Conservation (phyloP, 2,329 filamentous ascomycete species). For the Penicillium verrucosum region DNA sequence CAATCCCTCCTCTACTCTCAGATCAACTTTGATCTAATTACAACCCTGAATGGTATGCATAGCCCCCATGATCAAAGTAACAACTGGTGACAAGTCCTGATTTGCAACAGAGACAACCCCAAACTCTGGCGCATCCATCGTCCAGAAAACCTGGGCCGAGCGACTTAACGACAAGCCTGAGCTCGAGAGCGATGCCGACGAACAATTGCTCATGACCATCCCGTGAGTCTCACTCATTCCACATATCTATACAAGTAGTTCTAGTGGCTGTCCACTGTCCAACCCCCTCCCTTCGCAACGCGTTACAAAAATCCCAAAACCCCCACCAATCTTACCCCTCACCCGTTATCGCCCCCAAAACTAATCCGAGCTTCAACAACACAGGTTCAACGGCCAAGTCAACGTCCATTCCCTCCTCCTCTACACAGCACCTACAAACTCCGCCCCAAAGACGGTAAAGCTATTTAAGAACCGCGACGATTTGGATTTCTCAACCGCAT, state of each 20-base stretch:
- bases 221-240: constrained; percentile 59
- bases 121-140: constrained; percentile 67
- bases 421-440: constrained; percentile 67
- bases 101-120: constrained; percentile 52
- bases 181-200: constrained; percentile 80
- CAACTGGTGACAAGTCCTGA: not conserved
- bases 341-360: constrained; percentile 11
- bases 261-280: not conserved
- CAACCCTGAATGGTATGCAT: constrained; percentile 68
- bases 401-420: constrained; percentile 88
- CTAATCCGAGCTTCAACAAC: not conserved
- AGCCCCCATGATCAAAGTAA: not conserved
- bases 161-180: constrained; percentile 68
- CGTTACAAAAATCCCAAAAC: not conserved
- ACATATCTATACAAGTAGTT: not conserved
- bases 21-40: constrained; percentile 82
- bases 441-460: constrained; percentile 77
- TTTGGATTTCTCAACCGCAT: constrained; percentile 76
- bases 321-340: constrained; percentile 27
- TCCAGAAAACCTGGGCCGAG: constrained; percentile 90
- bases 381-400: constrained; percentile 86
- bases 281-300: not conserved
- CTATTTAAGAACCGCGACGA: constrained; percentile 83
- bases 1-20: constrained; percentile 89
- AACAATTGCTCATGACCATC: constrained; percentile 88